phyloP scores from a whole-genome alignment of 1,139 yeast species.

The Sugiyamaella xylanicola region DNA sequence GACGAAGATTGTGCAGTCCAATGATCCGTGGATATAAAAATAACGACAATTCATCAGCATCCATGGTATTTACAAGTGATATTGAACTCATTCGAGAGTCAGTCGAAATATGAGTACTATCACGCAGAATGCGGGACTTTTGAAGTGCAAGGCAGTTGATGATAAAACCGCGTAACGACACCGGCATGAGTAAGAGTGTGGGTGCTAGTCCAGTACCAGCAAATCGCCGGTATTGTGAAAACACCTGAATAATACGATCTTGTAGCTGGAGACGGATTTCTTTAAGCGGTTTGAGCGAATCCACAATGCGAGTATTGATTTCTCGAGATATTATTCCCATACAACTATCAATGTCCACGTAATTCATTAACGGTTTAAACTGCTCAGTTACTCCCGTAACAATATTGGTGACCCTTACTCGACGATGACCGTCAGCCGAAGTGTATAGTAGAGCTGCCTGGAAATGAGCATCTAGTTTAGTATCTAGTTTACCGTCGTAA shows the following conservation, averaged over 20 bases:
- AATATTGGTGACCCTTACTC: conserved; percentile 80
- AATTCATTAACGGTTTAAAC: conserved; percentile 71
- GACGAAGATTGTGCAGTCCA: conserved; percentile 67
- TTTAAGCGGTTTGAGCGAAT: conserved; percentile 49
- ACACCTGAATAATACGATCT: conserved; percentile 67
- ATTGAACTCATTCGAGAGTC: conserved; percentile 61
- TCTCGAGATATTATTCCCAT: conserved; percentile 74
- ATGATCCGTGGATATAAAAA: conserved; percentile 81
- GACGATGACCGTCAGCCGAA: conserved; percentile 69
- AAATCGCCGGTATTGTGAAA: conserved; percentile 68
- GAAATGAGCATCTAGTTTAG: conserved; percentile 80
- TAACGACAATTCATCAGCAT: conserved; percentile 61
- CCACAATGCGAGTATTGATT: conserved; percentile 60
- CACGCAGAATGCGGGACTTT: conserved; percentile 66
- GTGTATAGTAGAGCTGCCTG: conserved; percentile 91
- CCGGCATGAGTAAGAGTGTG: conserved; percentile 78
- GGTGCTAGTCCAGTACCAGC: conserved; percentile 53
- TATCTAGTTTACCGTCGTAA: conserved; percentile 75
- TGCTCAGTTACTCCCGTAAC: conserved; percentile 81
- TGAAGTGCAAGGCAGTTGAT: conserved; percentile 67
- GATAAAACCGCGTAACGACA: conserved; percentile 72
- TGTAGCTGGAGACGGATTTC: conserved; percentile 67
- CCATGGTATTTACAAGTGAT: conserved; percentile 56
- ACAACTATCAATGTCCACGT: conserved; percentile 83
- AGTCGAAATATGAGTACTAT: conserved; percentile 40